phyloP scores from a whole-genome alignment of 495 filamentous ascomycete genomes.

The Pseudoneurospora amorphoporcata region DNA sequence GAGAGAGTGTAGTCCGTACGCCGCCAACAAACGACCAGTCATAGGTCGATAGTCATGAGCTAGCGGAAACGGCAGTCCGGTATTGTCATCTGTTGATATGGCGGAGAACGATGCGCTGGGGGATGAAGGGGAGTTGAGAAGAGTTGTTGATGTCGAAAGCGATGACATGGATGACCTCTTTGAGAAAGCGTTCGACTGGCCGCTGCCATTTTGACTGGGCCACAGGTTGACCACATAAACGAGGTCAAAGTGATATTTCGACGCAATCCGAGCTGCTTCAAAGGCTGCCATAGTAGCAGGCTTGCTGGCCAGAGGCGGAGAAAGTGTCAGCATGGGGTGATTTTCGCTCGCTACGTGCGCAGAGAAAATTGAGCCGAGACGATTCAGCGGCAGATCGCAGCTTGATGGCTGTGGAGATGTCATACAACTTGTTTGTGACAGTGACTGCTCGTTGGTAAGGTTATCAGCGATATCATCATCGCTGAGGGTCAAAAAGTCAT shows the following conservation, averaged over 20 bases:
- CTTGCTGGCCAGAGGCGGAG: slow-evolving; percentile 17
- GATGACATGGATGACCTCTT: slow-evolving; percentile 5
- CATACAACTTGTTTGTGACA: background rate
- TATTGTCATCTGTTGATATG: background rate
- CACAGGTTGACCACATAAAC: slow-evolving; percentile 36
- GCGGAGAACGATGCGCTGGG: background rate
- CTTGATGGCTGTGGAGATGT: slow-evolving; percentile 5
- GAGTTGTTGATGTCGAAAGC: background rate
- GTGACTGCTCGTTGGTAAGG: background rate
- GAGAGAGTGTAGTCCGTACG: slow-evolving; percentile 27
- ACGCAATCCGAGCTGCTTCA: slow-evolving; percentile 31
- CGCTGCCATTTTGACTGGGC: slow-evolving; percentile 21
- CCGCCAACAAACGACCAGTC: slow-evolving; percentile 31
- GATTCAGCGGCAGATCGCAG: slow-evolving; percentile 10
- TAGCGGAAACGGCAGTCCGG: background rate
- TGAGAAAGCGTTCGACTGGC: background rate
- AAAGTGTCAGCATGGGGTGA: slow-evolving; percentile 13
- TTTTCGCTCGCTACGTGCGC: background rate
- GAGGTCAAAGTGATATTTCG: slow-evolving; percentile 30
- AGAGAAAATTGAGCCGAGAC: background rate
- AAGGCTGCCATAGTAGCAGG: slow-evolving; percentile 28
- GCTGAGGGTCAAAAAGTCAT: slow-evolving; percentile 34
- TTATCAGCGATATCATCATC: slow-evolving; percentile 39
- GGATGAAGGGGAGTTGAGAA: background rate
- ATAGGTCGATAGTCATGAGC: background rate